A percentile compares a stretch with the other conserved stretches of the same genome.
These are phyloP conservation scores for Dispira simplex DNA, from an alignment of 192 early-diverging fungal species.

Conservation along the genomic window DNA sequence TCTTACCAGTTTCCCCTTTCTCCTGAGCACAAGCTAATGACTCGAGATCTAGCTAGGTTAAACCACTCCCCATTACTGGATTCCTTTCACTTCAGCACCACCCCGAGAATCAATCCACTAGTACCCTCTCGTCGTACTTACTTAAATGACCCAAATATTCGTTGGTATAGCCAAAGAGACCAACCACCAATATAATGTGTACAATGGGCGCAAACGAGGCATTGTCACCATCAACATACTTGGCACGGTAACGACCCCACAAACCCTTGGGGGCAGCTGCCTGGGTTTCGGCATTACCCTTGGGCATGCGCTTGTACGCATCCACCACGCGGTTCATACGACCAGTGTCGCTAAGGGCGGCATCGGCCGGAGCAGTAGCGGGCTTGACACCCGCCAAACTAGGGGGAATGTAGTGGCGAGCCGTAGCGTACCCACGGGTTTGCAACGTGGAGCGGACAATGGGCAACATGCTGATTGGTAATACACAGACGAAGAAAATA, in stretches of 20 bases:
- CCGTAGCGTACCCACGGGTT: conserved; percentile 4
- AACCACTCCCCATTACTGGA: background rate
- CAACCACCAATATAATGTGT: conserved; percentile 42
- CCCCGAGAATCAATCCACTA: too few species aligned
- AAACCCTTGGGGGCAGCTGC: conserved; percentile 33
- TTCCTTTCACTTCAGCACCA: too few species aligned
- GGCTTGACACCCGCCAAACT: conserved; percentile 21
- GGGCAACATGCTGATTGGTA: background rate
- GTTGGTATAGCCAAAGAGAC: conserved; percentile 46
- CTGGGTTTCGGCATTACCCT: conserved; percentile 36
- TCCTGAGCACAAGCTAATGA: background rate
- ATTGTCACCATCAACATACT: conserved; percentile 60
- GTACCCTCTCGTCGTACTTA: conserved; percentile 17
- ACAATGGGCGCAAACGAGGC: conserved; percentile 43
- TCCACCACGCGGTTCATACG: conserved; percentile 47
- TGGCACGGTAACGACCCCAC: conserved; percentile 43
- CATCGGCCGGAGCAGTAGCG: conserved; percentile 35
- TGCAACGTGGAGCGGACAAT: background rate
- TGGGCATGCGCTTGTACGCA: conserved; percentile 63
- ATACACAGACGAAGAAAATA: too few species aligned
- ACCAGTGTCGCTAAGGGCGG: conserved; percentile 31
- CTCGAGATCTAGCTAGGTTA: background rate
- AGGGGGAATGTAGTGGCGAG: conserved; percentile 8
- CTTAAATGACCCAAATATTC: conserved; percentile 68
- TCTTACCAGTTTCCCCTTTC: too few species aligned